These are phyloP conservation scores for Flaveria robusta DNA, from an alignment of 129 eudicot genomes.

Conservation along the genomic window DNA sequence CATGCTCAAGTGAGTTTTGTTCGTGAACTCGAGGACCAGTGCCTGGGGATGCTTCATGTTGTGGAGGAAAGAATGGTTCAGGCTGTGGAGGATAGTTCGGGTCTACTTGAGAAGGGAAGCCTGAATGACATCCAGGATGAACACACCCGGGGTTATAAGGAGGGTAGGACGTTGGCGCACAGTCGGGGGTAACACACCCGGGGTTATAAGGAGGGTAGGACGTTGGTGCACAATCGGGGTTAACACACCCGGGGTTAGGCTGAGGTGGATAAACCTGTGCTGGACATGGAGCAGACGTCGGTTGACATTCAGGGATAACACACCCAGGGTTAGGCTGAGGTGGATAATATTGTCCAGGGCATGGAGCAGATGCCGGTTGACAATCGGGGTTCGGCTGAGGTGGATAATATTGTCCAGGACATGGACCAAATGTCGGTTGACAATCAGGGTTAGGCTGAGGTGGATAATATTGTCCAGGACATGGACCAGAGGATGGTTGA, in stretches of 20 bases:
- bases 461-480: background rate
- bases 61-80: constrained; percentile 24
- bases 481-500: background rate
- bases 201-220: background rate
- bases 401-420: background rate
- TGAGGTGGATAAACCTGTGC: background rate
- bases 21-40: background rate
- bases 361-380: constrained; percentile 14
- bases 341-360: background rate
- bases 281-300: no score
- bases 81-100: constrained; percentile 30
- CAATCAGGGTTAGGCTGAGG: background rate
- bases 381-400: background rate
- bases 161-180: background rate
- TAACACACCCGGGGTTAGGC: background rate
- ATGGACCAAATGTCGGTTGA: constrained; percentile 1
- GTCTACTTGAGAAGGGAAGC: constrained; percentile 9
- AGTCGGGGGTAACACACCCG: background rate
- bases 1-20: constrained; percentile 5
- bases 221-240: background rate
- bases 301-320: background rate
- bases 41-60: background rate
- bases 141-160: background rate
- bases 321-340: background rate
- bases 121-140: background rate